These are phyloP conservation scores for Trichoderma erinaceum DNA, from an alignment of 495 filamentous ascomycete species.

Conservation along the genomic window DNA sequence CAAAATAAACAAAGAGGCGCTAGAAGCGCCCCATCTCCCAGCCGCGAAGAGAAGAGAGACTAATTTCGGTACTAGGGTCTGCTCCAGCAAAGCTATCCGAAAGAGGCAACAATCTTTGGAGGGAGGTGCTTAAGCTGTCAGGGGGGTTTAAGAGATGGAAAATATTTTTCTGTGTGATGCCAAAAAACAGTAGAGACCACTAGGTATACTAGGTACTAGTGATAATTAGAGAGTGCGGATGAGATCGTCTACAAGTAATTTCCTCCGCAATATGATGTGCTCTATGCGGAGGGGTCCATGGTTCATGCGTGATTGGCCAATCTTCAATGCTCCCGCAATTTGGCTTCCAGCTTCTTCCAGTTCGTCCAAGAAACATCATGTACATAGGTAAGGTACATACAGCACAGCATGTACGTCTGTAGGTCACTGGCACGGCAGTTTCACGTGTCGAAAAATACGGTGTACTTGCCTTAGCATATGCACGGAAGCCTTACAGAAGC, in stretches of 20 bases:
- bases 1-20: not conserved
- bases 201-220: too few species aligned
- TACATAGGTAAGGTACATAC: not conserved
- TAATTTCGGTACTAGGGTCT: too few species aligned
- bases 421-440: too few species aligned
- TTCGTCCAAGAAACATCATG: not conserved
- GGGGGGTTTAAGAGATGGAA: not conserved
- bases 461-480: not conserved
- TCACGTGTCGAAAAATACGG: conserved; percentile 10
- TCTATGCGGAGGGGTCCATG: not conserved
- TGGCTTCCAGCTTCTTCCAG: too few species aligned
- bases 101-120: not conserved
- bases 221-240: not conserved
- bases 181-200: too few species aligned
- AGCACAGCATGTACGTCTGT: not conserved
- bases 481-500: conserved; percentile 7
- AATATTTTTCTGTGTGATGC: too few species aligned
- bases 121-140: not conserved
- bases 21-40: not conserved
- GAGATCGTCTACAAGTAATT: not conserved
- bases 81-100: not conserved
- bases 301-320: too few species aligned
- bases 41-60: too few species aligned
- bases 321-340: too few species aligned
- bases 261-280: not conserved